phyloP scores from a whole-genome alignment of 352 stramenopile species.

The Phytophthora vignae region DNA sequence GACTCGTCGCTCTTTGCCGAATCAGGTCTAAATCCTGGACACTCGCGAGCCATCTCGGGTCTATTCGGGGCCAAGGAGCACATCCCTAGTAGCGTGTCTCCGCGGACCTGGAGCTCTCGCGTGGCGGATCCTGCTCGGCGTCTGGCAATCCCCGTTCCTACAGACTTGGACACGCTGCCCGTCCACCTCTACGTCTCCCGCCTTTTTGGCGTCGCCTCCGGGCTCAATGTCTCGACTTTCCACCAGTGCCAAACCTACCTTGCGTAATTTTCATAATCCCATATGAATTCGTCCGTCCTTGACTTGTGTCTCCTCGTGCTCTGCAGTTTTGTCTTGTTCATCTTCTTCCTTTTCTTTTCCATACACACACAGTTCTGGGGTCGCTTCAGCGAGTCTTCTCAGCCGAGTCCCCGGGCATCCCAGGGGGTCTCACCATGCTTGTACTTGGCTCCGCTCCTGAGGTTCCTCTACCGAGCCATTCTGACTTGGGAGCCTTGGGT shows the following conservation, averaged over 20 bases:
- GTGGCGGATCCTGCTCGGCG: not conserved
- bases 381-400: not conserved
- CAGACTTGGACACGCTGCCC: not conserved
- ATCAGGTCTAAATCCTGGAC: not conserved
- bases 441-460: not conserved
- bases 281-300: too few species aligned
- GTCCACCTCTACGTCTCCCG: not conserved
- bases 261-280: too few species aligned
- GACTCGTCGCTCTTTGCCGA: not conserved
- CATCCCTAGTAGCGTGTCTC: not conserved
- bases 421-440: not conserved
- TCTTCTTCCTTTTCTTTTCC: not conserved
- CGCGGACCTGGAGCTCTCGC: not conserved
- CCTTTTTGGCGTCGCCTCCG: not conserved
- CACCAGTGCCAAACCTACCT: too few species aligned
- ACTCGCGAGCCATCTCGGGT: not conserved
- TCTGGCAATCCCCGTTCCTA: not conserved
- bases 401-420: not conserved
- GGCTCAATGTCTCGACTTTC: not conserved
- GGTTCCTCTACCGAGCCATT: not conserved
- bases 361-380: not conserved
- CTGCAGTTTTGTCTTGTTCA: not conserved
- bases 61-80: not conserved
- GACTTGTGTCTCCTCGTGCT: not conserved
- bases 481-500: not conserved